Conservation (phyloP, 1,139 yeast genomes). For the Debaryomyces psychrophilus region DNA sequence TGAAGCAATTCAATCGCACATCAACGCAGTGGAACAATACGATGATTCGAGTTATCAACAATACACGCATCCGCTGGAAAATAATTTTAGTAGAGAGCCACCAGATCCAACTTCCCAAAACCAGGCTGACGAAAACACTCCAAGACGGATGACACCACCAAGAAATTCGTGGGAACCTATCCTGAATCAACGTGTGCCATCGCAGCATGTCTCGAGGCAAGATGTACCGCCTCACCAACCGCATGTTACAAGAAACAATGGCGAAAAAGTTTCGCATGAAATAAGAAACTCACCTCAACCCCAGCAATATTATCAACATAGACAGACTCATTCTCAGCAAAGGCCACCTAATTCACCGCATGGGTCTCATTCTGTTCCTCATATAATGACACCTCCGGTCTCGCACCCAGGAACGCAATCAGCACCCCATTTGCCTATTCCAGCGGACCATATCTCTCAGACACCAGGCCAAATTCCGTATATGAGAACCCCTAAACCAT, state of each 20-base stretch:
- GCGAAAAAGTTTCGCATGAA: neutral
- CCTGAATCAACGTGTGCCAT: neutral
- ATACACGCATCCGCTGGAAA: too few species aligned
- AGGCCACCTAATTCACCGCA: neutral
- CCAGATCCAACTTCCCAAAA: neutral
- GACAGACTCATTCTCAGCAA: neutral
- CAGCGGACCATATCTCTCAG: neutral
- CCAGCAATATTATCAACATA: neutral
- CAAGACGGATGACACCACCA: neutral
- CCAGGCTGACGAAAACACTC: neutral
- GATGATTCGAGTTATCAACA: neutral
- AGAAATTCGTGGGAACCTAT: neutral
- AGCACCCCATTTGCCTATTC: conserved; percentile 1
- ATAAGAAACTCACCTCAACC: neutral
- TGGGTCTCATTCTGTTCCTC: neutral
- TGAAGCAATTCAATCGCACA: neutral
- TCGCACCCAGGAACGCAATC: conserved; percentile 1
- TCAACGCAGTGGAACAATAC: neutral
- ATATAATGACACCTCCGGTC: neutral
- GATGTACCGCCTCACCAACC: neutral
- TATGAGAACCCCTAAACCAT: neutral
- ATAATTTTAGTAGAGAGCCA: neutral
- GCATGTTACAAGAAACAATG: neutral
- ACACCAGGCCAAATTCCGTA: neutral
- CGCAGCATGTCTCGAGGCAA: neutral